These are phyloP conservation scores for Candida vartiovaarae DNA, from an alignment of 805 yeast species.

Conservation along the genomic window DNA sequence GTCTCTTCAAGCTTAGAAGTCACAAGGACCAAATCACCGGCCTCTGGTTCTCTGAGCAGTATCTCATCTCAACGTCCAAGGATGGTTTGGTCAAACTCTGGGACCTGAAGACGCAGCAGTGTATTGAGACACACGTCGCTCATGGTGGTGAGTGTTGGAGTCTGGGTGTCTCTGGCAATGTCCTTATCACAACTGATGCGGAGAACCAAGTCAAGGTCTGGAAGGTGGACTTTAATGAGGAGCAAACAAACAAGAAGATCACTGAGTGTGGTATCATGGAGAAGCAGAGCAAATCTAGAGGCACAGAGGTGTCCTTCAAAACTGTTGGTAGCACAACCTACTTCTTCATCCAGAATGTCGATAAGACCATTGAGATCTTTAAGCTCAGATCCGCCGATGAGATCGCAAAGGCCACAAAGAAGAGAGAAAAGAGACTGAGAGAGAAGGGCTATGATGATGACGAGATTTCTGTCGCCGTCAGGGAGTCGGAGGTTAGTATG, in stretches of 20 bases:
- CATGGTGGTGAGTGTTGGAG: conserved; percentile 94
- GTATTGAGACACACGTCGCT: conserved; percentile 91
- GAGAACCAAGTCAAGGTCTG: conserved; percentile 82
- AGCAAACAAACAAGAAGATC: conserved; percentile 39
- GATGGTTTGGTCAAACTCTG: conserved; percentile 91
- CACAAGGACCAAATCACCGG: conserved; percentile 90
- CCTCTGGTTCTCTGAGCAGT: conserved; percentile 46
- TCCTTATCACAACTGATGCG: conserved; percentile 65
- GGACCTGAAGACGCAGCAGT: conserved; percentile 86
- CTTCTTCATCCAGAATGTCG: conserved; percentile 71
- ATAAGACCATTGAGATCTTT: conserved; percentile 73
- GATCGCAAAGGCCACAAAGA: conserved; percentile 64
- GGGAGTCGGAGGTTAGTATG: conserved; percentile 44
- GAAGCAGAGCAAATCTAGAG: conserved; percentile 71
- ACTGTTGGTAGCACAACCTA: conserved; percentile 32
- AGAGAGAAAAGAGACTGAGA: conserved; percentile 68
- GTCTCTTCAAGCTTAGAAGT: conserved; percentile 78
- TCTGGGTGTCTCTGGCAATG: conserved; percentile 39
- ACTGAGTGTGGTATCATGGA: conserved; percentile 59
- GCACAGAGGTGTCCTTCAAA: conserved; percentile 50
- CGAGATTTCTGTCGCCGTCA: conserved; percentile 47
- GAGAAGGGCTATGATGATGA: conserved; percentile 62
- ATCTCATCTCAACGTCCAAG: conserved; percentile 70
- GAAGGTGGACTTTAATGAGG: conserved; percentile 52
- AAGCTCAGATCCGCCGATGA: conserved; percentile 73